These are phyloP conservation scores for Trichoderma atroviride DNA, from an alignment of 2,329 filamentous ascomycete genomes.

Conservation along the genomic window DNA sequence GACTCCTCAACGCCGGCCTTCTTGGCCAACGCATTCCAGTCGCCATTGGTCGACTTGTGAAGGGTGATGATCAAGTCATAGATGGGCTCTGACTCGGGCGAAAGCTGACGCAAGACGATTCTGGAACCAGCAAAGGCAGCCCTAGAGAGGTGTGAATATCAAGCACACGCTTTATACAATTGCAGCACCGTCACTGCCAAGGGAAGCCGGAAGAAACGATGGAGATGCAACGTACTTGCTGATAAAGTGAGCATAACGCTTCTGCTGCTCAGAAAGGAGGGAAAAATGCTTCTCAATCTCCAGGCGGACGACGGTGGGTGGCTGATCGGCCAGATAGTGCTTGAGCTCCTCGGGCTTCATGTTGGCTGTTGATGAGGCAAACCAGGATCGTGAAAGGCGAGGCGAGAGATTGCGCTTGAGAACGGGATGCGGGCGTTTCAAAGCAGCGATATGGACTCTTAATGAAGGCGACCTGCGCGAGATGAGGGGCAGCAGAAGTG, in stretches of 20 bases:
- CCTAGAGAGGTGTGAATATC: conserved; percentile 45
- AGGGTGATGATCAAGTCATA: conserved; percentile 79
- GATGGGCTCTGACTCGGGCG: conserved; percentile 78
- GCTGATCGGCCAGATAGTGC: conserved; percentile 89
- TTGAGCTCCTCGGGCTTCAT: conserved; percentile 64
- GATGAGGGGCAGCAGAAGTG: conserved; percentile 42
- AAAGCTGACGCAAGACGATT: conserved; percentile 79
- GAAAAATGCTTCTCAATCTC: conserved; percentile 94
- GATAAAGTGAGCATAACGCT: conserved; percentile 89
- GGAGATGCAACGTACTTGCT: conserved; percentile 61
- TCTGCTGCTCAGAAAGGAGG: conserved; percentile 71
- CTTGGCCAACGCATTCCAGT: conserved; percentile 69
- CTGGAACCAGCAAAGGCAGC: conserved; percentile 77
- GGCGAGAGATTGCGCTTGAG: conserved; percentile 26
- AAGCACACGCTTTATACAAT: not conserved
- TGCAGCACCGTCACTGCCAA: not conserved
- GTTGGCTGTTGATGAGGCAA: conserved; percentile 36
- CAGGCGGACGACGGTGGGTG: conserved; percentile 83
- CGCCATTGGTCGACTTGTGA: conserved; percentile 65
- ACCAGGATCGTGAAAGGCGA: conserved; percentile 32
- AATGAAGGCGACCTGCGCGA: conserved; percentile 41
- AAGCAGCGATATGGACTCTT: conserved; percentile 35
- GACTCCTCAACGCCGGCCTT: conserved; percentile 66
- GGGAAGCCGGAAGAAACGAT: not conserved
- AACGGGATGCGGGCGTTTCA: conserved; percentile 31